Evolutionary conservation across 495 filamentous ascomycete species (phyloP).

Genomic region (Copromyces sp.): DNA sequence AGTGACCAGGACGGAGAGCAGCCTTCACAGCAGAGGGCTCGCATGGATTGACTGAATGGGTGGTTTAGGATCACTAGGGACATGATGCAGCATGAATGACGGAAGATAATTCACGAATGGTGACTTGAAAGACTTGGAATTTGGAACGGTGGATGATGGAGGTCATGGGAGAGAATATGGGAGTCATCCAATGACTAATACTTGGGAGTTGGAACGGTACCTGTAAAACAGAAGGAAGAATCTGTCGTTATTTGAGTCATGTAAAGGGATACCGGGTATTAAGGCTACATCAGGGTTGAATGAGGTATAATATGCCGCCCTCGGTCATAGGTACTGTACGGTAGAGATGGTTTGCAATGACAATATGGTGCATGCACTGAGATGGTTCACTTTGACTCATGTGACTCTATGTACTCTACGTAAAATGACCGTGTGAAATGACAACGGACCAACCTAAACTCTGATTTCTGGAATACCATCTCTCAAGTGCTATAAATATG

Average conservation of each 20-base stretch:
- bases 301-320: not conserved
- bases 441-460: too few species aligned
- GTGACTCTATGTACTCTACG: not conserved
- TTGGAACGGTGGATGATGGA: not conserved
- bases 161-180: not conserved
- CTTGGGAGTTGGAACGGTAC: too few species aligned
- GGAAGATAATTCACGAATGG: not conserved
- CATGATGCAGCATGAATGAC: not conserved
- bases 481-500: not conserved
- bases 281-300: too few species aligned
- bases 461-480: too few species aligned
- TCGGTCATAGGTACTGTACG: not conserved
- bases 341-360: not conserved
- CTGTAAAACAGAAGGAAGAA: not conserved
- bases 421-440: too few species aligned
- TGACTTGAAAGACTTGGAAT: not conserved
- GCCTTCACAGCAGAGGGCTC: not conserved
- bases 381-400: not conserved
- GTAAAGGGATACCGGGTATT: not conserved
- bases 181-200: not conserved
- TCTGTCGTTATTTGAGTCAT: not conserved
- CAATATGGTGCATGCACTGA: not conserved
- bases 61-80: not conserved
- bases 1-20: not conserved
- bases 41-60: accelerated